Percentiles rank a stretch among this genome's conserved stretches.
Conservation (phyloP, 2,329 filamentous ascomycete genomes). For the Exophiala phaeomuriformis region DNA sequence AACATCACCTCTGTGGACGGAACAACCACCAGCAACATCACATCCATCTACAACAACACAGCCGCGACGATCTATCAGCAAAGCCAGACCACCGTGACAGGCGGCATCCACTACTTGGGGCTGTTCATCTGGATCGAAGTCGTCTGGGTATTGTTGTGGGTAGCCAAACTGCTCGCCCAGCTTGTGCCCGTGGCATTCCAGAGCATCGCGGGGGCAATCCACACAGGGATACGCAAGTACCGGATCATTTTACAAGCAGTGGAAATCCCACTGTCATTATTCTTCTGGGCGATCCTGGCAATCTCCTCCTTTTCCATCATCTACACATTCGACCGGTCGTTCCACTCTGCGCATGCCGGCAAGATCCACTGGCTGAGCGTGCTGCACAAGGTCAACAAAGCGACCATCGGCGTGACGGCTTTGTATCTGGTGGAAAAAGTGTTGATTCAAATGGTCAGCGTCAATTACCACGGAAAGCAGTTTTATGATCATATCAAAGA, state of each 20-base stretch:
- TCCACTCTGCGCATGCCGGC: constrained; percentile 10
- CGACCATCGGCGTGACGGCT: constrained; percentile 14
- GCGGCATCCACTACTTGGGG: constrained; percentile 15
- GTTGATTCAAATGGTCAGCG: constrained; percentile 17
- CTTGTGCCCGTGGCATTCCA: constrained; percentile 16
- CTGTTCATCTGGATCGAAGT: constrained; percentile 22
- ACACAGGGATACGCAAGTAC: constrained; percentile 16
- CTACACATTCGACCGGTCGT: constrained; percentile 13
- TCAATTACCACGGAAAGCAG: constrained; percentile 20
- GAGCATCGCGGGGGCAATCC: constrained; percentile 10
- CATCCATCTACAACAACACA: constrained; percentile 13
- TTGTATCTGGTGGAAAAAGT: constrained; percentile 35
- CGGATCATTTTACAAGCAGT: constrained; percentile 15
- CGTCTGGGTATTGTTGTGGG: constrained; percentile 17
- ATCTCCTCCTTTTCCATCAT: constrained; percentile 12
- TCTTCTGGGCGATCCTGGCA: constrained; percentile 16
- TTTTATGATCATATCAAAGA: constrained; percentile 20
- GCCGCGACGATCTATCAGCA: constrained; percentile 4
- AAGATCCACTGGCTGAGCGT: constrained; percentile 13
- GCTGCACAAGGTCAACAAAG: constrained; percentile 17
- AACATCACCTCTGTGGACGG: constrained; percentile 8
- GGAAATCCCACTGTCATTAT: constrained; percentile 17
- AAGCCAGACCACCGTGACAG: background rate
- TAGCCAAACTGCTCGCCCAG: constrained; percentile 17
- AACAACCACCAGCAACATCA: constrained; percentile 1